phyloP scores from a whole-genome alignment of 129 eudicot species.

The Lactuca sativa region DNA sequence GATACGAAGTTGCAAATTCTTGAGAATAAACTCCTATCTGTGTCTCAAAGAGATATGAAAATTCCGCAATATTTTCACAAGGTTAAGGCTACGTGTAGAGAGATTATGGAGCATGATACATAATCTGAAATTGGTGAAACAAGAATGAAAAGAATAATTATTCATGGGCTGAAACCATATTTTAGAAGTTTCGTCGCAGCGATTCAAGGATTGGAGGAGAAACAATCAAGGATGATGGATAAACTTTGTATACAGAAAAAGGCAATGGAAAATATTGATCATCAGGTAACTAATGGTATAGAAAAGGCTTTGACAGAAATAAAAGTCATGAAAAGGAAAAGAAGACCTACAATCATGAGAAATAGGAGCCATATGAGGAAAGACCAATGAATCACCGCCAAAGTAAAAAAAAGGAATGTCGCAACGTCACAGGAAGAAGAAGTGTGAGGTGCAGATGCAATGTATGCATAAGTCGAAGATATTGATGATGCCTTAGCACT shows the following conservation, averaged over 20 bases:
- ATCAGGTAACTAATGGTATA: not conserved
- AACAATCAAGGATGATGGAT: not conserved
- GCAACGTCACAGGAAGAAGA: not conserved
- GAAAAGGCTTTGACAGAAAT: not conserved
- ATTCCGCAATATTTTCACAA: too few species aligned
- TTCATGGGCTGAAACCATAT: not conserved
- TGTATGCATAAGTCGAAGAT: not conserved
- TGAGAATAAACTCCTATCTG: too few species aligned
- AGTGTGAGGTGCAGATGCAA: not conserved
- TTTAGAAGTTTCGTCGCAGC: not conserved
- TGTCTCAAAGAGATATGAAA: too few species aligned
- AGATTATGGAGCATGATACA: too few species aligned
- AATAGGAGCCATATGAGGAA: not conserved
- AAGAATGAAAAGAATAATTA: not conserved
- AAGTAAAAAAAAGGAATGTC: not conserved
- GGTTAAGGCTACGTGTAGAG: too few species aligned
- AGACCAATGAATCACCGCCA: not conserved
- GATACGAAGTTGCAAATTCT: too few species aligned
- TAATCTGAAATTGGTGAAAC: too few species aligned
- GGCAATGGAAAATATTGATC: not conserved
- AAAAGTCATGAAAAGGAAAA: not conserved
- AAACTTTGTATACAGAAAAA: not conserved
- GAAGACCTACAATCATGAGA: not conserved
- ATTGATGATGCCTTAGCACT: not conserved
- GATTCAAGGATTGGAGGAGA: not conserved